Conservation (phyloP, 1,284 basidiomycete species). For the Bondarzewia mesenterica region DNA sequence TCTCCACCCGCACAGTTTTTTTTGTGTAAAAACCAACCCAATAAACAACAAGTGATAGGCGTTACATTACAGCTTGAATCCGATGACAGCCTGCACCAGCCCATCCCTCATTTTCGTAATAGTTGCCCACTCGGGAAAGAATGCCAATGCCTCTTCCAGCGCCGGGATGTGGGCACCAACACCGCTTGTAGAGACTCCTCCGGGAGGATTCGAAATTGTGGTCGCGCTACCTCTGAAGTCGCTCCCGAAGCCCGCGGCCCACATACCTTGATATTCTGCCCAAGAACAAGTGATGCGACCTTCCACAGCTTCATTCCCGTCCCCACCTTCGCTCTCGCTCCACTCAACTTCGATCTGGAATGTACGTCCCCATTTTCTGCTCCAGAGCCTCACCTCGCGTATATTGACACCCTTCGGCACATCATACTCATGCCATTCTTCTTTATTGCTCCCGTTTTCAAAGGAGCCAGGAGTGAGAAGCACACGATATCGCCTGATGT, state of each 20-base stretch:
- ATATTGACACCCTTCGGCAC: constrained; percentile 31
- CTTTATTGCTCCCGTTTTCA: constrained; percentile 20
- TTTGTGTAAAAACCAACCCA: background rate
- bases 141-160: constrained; percentile 57
- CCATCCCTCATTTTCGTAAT: constrained; percentile 52
- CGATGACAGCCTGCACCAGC: constrained; percentile 48
- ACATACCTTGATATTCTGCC: constrained; percentile 53
- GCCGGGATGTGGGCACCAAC: constrained; percentile 52
- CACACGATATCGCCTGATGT: constrained; percentile 33
- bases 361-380: constrained; percentile 53
- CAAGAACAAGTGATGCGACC: constrained; percentile 63
- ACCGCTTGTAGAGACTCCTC: too few relatives aligned
- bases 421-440: constrained; percentile 36
- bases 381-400: constrained; percentile 51
- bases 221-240: constrained; percentile 25
- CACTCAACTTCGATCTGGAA: constrained; percentile 46
- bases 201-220: too few relatives aligned
- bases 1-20: background rate
- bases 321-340: constrained; percentile 21
- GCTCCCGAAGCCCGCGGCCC: constrained; percentile 23
- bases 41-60: background rate
- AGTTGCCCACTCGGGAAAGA: constrained; percentile 61
- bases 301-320: background rate
- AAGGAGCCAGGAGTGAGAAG: constrained; percentile 4
- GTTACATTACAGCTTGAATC: constrained; percentile 31